Evolutionary conservation across 306 rosid species (phyloP), one percentile per base, ranked within the genome.

Genomic region (Dryas drummondii): DNA sequence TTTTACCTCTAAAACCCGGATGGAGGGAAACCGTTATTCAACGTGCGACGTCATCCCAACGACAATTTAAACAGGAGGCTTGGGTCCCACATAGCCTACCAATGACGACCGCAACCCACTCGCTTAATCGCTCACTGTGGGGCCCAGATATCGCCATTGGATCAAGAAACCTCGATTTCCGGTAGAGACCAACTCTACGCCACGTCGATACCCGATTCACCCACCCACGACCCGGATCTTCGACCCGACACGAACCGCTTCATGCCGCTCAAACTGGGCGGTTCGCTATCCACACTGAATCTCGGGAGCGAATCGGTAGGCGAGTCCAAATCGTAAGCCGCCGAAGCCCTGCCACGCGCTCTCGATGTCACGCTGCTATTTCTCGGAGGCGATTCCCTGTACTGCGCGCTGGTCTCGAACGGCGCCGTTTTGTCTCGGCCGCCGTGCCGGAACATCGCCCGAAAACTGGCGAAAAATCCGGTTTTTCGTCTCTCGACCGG

Each of bases 201-300:
- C 83, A 70, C 70, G 83, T 72, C 80, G 58, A 77, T 45, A 72
- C 87, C 78, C 1, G 67, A 27, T 0, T 87, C 91, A 57, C 84
- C 87, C 4, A 77, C 82, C 91, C 86, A 90, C 41, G 96, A 45
- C 19, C 75, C 92, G 26, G 96, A 88, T 77, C 88, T 86, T 77
- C 99, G 85, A 60, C 99, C 99, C 0, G 97, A 94, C 0, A 82
- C 82, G 87, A 88, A 92, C 85, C 91, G 86, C 72, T 70, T 84
- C 87, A 94, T 62, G 0, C 88, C 85, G 0, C 96, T 97, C 81
- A 94, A 59, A 76, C 91, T 83, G 66, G 81, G 86, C 5, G 99
- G 76, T 42, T 81, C 97, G 63, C 85, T 73, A 78, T 86, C 97
- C 80, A 89, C 76, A 83, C 93, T 91, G 6, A 64, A 72, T 77